Conservation (phyloP, 1,284 basidiomycete species). For the Sporisorium reilianum region DNA sequence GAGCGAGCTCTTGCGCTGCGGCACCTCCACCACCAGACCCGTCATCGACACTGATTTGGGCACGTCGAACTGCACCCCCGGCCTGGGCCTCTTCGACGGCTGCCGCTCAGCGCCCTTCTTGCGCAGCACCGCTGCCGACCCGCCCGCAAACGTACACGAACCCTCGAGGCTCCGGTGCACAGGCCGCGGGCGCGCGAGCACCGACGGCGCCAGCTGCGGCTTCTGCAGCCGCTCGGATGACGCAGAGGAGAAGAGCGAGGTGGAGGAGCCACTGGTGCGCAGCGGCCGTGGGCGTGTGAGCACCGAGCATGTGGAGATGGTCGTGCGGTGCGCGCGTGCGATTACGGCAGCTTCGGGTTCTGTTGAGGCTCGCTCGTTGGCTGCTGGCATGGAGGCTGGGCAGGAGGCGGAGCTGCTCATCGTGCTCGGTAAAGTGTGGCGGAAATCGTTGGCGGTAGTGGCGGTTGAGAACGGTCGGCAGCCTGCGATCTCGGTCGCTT, state of each 20-base stretch:
- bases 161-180: background rate
- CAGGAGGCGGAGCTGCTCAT: constrained; percentile 20
- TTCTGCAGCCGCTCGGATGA: constrained; percentile 14
- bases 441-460: constrained; percentile 1
- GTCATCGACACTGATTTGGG: constrained; percentile 17
- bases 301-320: constrained; percentile 6
- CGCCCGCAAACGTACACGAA: constrained; percentile 6
- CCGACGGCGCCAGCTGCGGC: background rate
- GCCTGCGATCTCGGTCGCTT: constrained; percentile 6
- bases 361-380: no score
- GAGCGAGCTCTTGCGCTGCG: constrained; percentile 33
- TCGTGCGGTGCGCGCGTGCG: constrained; percentile 12
- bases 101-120: background rate
- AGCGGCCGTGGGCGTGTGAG: constrained; percentile 27
- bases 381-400: constrained; percentile 7
- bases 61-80: background rate
- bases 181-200: constrained; percentile 23
- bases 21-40: constrained; percentile 9
- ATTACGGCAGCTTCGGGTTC: no score
- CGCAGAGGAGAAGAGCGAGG: constrained; percentile 16
- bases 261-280: constrained; percentile 3
- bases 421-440: background rate
- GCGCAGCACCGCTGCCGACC: background rate
- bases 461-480: constrained; percentile 20
- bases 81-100: background rate